These are phyloP conservation scores for Biancaea sappan DNA, from an alignment of 306 rosid genomes.

Conservation along the genomic window DNA sequence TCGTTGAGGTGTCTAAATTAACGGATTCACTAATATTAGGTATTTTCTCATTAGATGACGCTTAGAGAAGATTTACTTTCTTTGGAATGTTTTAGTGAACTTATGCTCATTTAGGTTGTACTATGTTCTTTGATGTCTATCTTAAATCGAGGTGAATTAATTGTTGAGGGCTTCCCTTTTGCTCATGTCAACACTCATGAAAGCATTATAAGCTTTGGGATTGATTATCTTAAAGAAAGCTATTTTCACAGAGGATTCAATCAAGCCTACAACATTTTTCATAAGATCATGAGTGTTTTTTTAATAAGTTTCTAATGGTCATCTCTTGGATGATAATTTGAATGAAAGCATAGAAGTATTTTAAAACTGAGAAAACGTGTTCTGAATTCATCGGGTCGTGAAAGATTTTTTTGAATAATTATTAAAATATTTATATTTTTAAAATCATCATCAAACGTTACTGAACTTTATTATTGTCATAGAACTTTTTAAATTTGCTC, in stretches of 20 bases:
- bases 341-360: neutral
- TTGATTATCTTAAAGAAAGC: slow-evolving; percentile 58
- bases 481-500: neutral
- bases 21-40: neutral
- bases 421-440: neutral
- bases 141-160: neutral
- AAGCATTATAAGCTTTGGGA: slow-evolving; percentile 58
- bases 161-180: neutral
- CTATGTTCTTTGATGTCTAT: neutral
- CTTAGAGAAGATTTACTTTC: neutral
- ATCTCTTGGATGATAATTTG: neutral
- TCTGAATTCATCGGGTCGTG: too few species aligned
- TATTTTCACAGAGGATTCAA: slow-evolving; percentile 52
- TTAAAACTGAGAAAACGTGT: too few species aligned
- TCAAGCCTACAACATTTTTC: slow-evolving; percentile 46
- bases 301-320: neutral
- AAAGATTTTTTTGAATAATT: neutral
- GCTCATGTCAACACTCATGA: slow-evolving; percentile 43
- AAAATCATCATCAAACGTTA: neutral
- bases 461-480: neutral
- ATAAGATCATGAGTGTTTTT: too few species aligned
- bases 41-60: neutral
- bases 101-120: neutral
- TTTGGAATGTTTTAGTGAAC: neutral
- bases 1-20: neutral